These are phyloP conservation scores for Aspergillus ochraceus DNA, from an alignment of 2,329 filamentous ascomycete genomes.

Conservation along the genomic window DNA sequence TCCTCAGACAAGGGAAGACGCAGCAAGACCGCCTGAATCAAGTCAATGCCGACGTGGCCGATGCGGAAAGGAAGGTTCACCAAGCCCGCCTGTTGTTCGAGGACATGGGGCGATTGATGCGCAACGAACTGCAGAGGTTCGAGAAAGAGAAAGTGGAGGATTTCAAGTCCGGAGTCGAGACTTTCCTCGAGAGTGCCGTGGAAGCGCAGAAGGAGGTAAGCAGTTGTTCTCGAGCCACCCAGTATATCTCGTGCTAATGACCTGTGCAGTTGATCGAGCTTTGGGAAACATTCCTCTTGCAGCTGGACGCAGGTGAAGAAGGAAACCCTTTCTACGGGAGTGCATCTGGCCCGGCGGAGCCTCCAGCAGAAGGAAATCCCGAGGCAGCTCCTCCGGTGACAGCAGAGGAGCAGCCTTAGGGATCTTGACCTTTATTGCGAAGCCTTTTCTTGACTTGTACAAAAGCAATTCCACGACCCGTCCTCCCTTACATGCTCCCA, in stretches of 20 bases:
- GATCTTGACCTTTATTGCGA: background rate
- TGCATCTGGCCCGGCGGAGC: conserved; percentile 19
- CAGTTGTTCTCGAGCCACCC: conserved; percentile 9
- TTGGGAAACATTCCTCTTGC: conserved; percentile 98
- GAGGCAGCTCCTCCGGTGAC: conserved; percentile 12
- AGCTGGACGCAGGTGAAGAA: conserved; percentile 91
- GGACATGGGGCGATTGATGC: conserved; percentile 95
- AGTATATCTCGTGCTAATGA: conserved; percentile 4
- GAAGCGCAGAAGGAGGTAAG: conserved; percentile 97
- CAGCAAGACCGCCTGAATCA: conserved; percentile 95
- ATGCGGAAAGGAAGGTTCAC: conserved; percentile 90
- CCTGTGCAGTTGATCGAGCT: conserved; percentile 72
- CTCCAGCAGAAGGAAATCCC: conserved; percentile 14
- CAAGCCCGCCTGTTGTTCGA: conserved; percentile 89
- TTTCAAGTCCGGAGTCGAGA: conserved; percentile 97
- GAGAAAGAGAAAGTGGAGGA: conserved; percentile 98
- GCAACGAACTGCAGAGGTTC: conserved; percentile 85
- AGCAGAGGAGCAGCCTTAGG: conserved; percentile 20
- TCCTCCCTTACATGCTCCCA: background rate
- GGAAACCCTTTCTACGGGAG: conserved; percentile 52
- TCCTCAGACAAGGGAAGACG: conserved; percentile 90
- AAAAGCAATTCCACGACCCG: conserved; percentile 12
- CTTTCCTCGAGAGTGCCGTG: conserved; percentile 92
- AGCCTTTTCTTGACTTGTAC: conserved; percentile 12
- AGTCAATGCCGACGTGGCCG: conserved; percentile 87